Conservation (phyloP, 371 early-diverging fungal species). For the Capillidium heterosporum region DNA sequence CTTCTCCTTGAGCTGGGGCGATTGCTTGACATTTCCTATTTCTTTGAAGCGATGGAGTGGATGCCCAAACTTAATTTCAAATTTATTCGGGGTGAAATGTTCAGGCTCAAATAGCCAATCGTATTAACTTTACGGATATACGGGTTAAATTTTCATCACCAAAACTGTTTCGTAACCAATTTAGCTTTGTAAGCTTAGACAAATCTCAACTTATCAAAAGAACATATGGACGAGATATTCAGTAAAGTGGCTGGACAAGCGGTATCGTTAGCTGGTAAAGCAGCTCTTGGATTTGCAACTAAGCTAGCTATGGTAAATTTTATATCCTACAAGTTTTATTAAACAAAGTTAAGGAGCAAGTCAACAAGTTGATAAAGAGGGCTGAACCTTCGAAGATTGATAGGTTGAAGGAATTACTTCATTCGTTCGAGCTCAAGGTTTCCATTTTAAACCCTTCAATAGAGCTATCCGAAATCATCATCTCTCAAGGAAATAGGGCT, state of each 20-base stretch:
- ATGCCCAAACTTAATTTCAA: no score
- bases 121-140: no score
- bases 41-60: no score
- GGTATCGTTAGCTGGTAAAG: constrained; percentile 48
- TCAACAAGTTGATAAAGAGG: constrained; percentile 28
- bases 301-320: constrained; percentile 38
- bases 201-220: no score
- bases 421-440: constrained; percentile 17
- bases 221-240: constrained; percentile 36
- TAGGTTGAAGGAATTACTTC: constrained; percentile 5
- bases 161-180: no score
- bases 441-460: constrained; percentile 38
- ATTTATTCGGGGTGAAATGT: no score
- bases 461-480: constrained; percentile 39
- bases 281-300: constrained; percentile 47
- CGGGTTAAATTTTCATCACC: no score
- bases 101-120: no score
- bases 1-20: constrained; percentile 5
- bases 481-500: constrained; percentile 41
- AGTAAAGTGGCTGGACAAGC: constrained; percentile 44
- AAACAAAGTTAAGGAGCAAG: constrained; percentile 19
- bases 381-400: constrained; percentile 13
- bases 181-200: no score
- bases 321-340: background rate
- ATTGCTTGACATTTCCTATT: background rate